phyloP scores from a whole-genome alignment of 805 yeast species.

The Metschnikowia bowlesiae region DNA sequence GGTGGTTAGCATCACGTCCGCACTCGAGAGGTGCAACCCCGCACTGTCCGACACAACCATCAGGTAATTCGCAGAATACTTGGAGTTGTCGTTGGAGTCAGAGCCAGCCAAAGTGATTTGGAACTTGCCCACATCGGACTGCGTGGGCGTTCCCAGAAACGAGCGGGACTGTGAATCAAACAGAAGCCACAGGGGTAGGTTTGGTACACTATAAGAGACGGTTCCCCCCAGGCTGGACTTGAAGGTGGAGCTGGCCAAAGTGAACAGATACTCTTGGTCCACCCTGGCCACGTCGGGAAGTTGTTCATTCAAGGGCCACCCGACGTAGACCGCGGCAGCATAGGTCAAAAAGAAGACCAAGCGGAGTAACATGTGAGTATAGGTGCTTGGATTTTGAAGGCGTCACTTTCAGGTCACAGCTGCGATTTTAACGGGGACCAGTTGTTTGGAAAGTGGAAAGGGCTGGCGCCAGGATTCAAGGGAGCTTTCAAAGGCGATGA shows the following conservation, averaged over 20 bases:
- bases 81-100: slow-evolving; percentile 50
- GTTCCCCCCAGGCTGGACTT: slow-evolving; percentile 32
- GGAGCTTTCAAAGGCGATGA: too few relatives aligned
- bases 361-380: slow-evolving; percentile 4
- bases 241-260: slow-evolving; percentile 69
- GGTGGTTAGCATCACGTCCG: slow-evolving; percentile 45
- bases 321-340: slow-evolving; percentile 50
- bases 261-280: slow-evolving; percentile 55
- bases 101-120: slow-evolving; percentile 56
- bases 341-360: slow-evolving; percentile 10
- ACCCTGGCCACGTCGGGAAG: slow-evolving; percentile 84
- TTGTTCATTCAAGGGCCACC: slow-evolving; percentile 80
- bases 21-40: slow-evolving; percentile 47
- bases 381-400: not conserved
- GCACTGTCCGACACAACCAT: slow-evolving; percentile 57
- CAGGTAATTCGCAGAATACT: slow-evolving; percentile 45
- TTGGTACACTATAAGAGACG: slow-evolving; percentile 52
- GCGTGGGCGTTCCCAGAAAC: slow-evolving; percentile 64
- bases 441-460: too few relatives aligned
- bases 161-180: slow-evolving; percentile 62
- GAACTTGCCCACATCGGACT: slow-evolving; percentile 38
- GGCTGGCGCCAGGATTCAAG: too few relatives aligned
- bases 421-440: too few relatives aligned
- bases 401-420: not conserved
- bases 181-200: slow-evolving; percentile 73